These are phyloP conservation scores for Geoglossum glabrum DNA, from an alignment of 495 filamentous ascomycete genomes.

Conservation along the genomic window DNA sequence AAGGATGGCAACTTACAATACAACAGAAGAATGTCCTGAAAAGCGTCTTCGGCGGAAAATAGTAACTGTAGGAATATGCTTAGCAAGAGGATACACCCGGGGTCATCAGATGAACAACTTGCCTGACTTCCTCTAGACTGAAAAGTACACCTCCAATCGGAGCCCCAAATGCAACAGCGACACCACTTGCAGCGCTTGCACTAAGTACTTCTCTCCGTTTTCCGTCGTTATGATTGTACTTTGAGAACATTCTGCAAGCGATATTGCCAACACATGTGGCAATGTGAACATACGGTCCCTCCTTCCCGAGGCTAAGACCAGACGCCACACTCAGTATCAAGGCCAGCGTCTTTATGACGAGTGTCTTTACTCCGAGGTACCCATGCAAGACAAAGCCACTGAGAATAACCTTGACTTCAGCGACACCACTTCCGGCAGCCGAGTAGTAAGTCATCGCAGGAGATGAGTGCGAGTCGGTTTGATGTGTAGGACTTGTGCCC, in stretches of 20 bases:
- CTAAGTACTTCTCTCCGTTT: slow-evolving; percentile 82
- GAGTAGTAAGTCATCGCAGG: slow-evolving; percentile 86
- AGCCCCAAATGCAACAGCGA: slow-evolving; percentile 87
- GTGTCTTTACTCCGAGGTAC: slow-evolving; percentile 75
- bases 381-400: slow-evolving; percentile 95
- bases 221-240: slow-evolving; percentile 87
- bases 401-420: slow-evolving; percentile 91
- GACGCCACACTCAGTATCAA: slow-evolving; percentile 80
- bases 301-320: slow-evolving; percentile 83
- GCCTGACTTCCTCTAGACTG: slow-evolving; percentile 77
- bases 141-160: slow-evolving; percentile 88
- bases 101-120: slow-evolving; percentile 1
- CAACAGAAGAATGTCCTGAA: slow-evolving; percentile 98
- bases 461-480: slow-evolving; percentile 11
- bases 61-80: slow-evolving; percentile 36
- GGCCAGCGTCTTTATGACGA: slow-evolving; percentile 67
- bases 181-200: slow-evolving; percentile 78
- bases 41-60: slow-evolving; percentile 94
- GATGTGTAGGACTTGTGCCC: slow-evolving; percentile 13
- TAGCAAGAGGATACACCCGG: not conserved
- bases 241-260: slow-evolving; percentile 73
- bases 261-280: slow-evolving; percentile 93
- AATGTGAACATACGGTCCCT: slow-evolving; percentile 95
- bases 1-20: slow-evolving; percentile 33
- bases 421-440: slow-evolving; percentile 88